Evolutionary conservation across 164 flowering plant species (phyloP), one percentile per base, ranked within the genome.

Genomic region (Echeveria elegans): DNA sequence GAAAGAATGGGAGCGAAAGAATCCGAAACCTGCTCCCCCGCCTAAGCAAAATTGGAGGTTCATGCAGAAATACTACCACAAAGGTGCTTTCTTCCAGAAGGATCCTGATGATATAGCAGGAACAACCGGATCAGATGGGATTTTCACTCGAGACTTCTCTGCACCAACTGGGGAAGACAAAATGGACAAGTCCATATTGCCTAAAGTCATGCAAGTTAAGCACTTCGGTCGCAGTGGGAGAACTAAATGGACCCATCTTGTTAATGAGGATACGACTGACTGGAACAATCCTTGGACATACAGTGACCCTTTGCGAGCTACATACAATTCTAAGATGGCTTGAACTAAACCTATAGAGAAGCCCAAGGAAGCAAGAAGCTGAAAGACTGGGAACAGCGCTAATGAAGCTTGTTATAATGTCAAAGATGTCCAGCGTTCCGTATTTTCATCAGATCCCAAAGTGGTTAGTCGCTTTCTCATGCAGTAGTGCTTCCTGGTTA

Each of bases 181-280:
- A 79, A 78, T 92, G 89, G 86, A 89, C 70, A 88, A 88, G 75
- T 78, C 88, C 29, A 87, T 85, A 65, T 75, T 92, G 76, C 98
- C 96, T 2, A 89, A 89, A 80, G 92, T 92, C 69, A 92, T 92
- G 98, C 96, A 89, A 72, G 95, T 89, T 67, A 89, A 89, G 79
- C 98, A 92, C 79, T 92, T 92, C 71, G 96, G 98, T 37, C 89
- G 98, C 19, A 92, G 96, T 77, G 98, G 98, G 63, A 84, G 98
- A 78, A 88, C 96, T 5, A 92, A 89, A 70, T 88, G 98, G 95
- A 88, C 95, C 1, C 98, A 92, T 79, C 96, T 92, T 72, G 98
- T 92, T 73, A 82, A 85, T 52, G 93, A 92, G 80, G 98, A 89
- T 74, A 89, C 98, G n/a, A 92, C 95, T 31, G 95, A 87, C 72